Percentiles rank a stretch among this genome's conserved stretches.
These are phyloP conservation scores for Chytriomyces sp. DNA, from an alignment of 192 early-diverging fungal species.

Conservation along the genomic window DNA sequence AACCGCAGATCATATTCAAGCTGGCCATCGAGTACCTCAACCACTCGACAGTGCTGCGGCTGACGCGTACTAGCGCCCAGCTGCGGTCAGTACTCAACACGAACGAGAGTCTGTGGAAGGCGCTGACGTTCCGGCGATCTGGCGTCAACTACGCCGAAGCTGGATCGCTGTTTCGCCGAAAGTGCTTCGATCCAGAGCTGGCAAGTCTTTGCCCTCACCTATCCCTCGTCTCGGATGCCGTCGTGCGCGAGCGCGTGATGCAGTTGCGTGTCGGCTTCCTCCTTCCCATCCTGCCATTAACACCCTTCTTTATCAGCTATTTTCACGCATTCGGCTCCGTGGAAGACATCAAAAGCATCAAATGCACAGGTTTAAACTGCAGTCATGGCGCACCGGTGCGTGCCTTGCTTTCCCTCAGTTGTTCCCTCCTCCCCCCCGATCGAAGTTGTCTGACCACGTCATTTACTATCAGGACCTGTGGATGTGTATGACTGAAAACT, in stretches of 20 bases:
- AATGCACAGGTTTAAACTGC: background rate
- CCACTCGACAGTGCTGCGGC: background rate
- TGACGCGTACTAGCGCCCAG: background rate
- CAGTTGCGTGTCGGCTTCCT: background rate
- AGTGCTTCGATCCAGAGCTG: background rate
- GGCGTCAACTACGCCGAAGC: conserved; percentile 9
- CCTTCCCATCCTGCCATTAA: background rate
- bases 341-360: background rate
- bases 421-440: background rate
- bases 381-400: background rate
- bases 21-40: background rate
- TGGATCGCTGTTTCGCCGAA: background rate
- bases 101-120: background rate
- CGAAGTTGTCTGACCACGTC: background rate
- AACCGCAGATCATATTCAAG: conserved; percentile 18
- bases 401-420: background rate
- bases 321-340: background rate
- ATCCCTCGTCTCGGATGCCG: background rate
- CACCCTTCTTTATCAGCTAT: background rate
- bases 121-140: background rate
- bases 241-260: conserved; percentile 1
- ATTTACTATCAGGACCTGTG: conserved; percentile 3
- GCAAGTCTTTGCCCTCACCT: conserved; percentile 11
- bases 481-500: conserved; percentile 26
- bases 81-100: background rate